Evolutionary conservation across 331 rosid species (phyloP).

Genomic region (Pyrus hybrid): DNA sequence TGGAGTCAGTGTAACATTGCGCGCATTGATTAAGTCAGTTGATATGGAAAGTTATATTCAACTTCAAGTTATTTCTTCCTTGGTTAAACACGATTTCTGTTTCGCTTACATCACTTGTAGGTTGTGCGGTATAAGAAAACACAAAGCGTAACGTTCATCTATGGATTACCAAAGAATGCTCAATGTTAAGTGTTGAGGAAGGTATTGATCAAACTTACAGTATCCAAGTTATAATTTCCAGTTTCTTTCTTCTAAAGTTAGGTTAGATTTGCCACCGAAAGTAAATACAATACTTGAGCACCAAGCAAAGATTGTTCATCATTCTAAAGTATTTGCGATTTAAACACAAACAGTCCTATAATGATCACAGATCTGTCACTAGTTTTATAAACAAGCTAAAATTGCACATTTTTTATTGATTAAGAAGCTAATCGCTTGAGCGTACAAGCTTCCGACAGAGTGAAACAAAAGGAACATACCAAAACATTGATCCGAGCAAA

Average conservation of each 20-base stretch:
- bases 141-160: no score
- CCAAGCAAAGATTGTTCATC: background rate
- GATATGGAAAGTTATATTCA: no score
- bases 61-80: no score
- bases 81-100: no score
- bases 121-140: no score
- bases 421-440: background rate
- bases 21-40: no score
- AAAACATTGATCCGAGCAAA: background rate
- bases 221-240: no score
- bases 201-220: constrained; percentile 22
- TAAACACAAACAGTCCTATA: background rate
- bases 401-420: background rate
- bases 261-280: no score
- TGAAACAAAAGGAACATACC: background rate
- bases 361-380: background rate
- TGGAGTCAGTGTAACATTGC: no score
- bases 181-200: constrained; percentile 44
- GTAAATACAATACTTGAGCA: background rate
- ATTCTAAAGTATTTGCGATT: background rate
- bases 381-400: background rate
- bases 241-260: background rate
- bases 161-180: no score
- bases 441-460: background rate
- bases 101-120: no score